Base-by-base conservation (phyloP, 78 protist genomes). In the Dictyostelium intermedium region DNA sequence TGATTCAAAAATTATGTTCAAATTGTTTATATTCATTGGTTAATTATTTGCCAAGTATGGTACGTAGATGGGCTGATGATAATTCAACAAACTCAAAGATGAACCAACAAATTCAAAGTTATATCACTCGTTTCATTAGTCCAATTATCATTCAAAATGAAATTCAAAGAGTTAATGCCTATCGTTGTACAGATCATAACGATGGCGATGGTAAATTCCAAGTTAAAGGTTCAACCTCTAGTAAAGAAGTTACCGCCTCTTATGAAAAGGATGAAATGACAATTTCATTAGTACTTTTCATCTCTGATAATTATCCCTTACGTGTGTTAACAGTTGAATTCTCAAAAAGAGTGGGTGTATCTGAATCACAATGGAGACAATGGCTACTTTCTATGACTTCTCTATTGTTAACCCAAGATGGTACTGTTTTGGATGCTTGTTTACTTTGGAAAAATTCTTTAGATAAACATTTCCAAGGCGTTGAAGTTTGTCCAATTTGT, bases 401-500 rank as follows among this genome's bases (percentile, higher is more conserved):
- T 9, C 43, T 97, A 47, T 92, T 97, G 0, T 61, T 60, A 45
- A 30, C 95, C 50, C 97, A 94, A 45, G 97, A 97, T 92, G 97
- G 98, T 25, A 27, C 95, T 1, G 56, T 97, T 32, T 32, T 87
- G 13, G 98, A 97, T 83, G 98, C 96, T 11, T 78, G 93, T 37
- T 47, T 92, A 43, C 92, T 96, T 30, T 97, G 97, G 97, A 91
- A 92, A 43, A 16, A 61, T 47, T 63, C 87, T 32, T 87, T 97
- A 16, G 98, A 97, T 79, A 91, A 83, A 80, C 95, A 93, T 66
- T 97, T 97, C 77, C 91, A 91, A 25, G 98, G 98, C 14, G 98
- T 97, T 13, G 98, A 97, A 61, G 93, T 92, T 39, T 97, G 98
- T 76, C 97, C 98, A 18, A 96, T 97, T 76, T 97, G 98, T 66